Conservation (phyloP, 805 yeast genomes). For the Cyberlindnera sargentensis region DNA sequence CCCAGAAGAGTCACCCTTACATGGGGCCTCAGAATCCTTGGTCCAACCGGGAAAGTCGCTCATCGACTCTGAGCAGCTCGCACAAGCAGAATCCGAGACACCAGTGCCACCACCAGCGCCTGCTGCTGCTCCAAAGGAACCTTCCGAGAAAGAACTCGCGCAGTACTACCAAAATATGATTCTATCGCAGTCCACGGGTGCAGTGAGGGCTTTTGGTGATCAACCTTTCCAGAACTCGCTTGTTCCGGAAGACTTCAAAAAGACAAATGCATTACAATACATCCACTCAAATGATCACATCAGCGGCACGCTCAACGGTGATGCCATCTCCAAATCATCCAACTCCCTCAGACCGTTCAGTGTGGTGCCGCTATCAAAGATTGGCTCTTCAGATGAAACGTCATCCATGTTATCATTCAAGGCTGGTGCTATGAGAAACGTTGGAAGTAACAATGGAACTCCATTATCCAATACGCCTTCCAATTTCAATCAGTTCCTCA, state of each 20-base stretch:
- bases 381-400: conserved; percentile 14
- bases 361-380: conserved; percentile 7
- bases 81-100: neutral
- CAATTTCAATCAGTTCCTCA: conserved; percentile 36
- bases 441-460: conserved; percentile 2
- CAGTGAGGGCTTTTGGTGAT: conserved; percentile 34
- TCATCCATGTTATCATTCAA: conserved; percentile 19
- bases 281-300: conserved; percentile 26
- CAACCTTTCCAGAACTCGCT: conserved; percentile 24
- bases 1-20: neutral
- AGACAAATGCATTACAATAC: conserved; percentile 11
- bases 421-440: conserved; percentile 13
- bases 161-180: conserved; percentile 36
- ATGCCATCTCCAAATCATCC: conserved; percentile 9
- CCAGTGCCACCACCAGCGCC: conserved; percentile 1
- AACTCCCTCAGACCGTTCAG: conserved; percentile 24
- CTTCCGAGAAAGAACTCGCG: conserved; percentile 13
- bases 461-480: conserved; percentile 23
- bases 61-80: conserved; percentile 7
- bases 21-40: neutral
- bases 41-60: conserved; percentile 6
- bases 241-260: conserved; percentile 11
- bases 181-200: conserved; percentile 48
- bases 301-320: conserved; percentile 9
- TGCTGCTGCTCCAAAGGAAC: conserved; percentile 2